Conservation (phyloP, 163 green algal species). For the Scenedesmus sp. region DNA sequence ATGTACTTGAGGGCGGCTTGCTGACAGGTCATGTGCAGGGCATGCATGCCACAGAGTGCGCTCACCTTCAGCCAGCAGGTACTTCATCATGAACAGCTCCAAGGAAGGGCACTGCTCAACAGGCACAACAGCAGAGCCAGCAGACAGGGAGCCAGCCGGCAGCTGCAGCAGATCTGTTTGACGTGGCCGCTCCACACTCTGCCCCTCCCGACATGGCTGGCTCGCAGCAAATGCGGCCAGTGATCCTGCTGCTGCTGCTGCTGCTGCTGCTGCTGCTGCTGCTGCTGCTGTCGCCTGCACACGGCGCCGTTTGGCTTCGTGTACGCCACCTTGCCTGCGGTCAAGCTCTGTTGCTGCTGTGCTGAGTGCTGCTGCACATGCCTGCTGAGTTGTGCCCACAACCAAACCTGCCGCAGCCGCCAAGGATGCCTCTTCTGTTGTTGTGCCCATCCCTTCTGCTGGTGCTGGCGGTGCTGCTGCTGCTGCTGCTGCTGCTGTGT, state of each 20-base stretch:
- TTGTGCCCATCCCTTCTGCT: background rate
- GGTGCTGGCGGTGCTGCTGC: background rate
- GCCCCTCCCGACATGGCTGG: background rate
- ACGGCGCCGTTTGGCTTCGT: background rate
- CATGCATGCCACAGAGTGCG: background rate
- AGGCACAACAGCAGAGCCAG: conserved; percentile 1
- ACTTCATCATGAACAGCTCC: conserved; percentile 69
- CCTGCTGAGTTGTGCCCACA: background rate
- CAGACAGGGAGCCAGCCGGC: conserved; percentile 56
- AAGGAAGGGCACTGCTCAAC: conserved; percentile 53
- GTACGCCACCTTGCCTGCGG: background rate
- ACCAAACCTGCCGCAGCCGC: background rate
- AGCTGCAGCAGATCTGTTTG: conserved; percentile 31
- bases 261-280: conserved; percentile 6
- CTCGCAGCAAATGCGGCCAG: background rate
- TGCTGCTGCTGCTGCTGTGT: background rate
- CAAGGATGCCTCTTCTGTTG: background rate
- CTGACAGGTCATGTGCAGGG: background rate
- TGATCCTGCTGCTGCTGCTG: conserved; percentile 5
- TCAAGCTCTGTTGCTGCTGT: background rate
- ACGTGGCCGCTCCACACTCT: background rate
- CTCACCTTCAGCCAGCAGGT: conserved; percentile 61
- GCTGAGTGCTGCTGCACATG: too few relatives aligned
- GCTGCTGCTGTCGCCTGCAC: background rate
- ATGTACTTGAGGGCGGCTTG: too few relatives aligned